Evolutionary conservation across 2,329 filamentous ascomycete species (phyloP), one percentile per base, ranked within the genome.

Genomic region (Ceratocystis cubensis): DNA sequence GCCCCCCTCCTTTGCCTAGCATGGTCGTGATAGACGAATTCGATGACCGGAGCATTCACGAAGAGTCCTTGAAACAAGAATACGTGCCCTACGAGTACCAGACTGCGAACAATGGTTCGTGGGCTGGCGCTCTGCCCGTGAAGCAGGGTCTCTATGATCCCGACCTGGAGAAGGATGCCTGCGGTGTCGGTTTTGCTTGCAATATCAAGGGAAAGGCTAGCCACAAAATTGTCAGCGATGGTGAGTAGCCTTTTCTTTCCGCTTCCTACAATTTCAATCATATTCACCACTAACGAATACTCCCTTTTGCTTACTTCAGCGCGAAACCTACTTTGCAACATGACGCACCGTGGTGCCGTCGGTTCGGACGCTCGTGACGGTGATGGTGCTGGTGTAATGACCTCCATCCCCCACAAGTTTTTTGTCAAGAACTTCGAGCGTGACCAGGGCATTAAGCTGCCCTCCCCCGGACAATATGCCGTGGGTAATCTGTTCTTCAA

Each of bases 161-260:
- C 70, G 86, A 87, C 76, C 85, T 95, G 70, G 94, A 97, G 80
- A 97, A 97, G 78, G 94, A 99, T 92, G 92, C 94, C 72, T 99
- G 94, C 75, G 94, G 94, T 89, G 94, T 99, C 74, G 94, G 94
- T 76, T 99, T 99, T 78, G 91, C 93, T 78, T 96, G 93, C 80
- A 89, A 97, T 77, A 97, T 97, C 78, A 97, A 97, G 82, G 94
- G 94, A 81, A 88, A 89, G 77, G 78, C 92, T 70, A 97, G 92
- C 81, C 94, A 97, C 83, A 99, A 97, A 76, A 97, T 97, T 74
- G 88, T 97, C 70, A 96, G 89, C 78, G 93, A 97, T 96, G 93
- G 90, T 94, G 96, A 93, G 90, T 94, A 78, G 80, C 86, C 78
- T 33, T 59, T 15, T 57, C 53, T 13, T 8, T 59, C n/a, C n/a